A percentile compares a stretch with the other conserved stretches of the same genome.
Evolutionary conservation across 257 asterid genomes (phyloP).

Genomic region (Solanum commersonii): DNA sequence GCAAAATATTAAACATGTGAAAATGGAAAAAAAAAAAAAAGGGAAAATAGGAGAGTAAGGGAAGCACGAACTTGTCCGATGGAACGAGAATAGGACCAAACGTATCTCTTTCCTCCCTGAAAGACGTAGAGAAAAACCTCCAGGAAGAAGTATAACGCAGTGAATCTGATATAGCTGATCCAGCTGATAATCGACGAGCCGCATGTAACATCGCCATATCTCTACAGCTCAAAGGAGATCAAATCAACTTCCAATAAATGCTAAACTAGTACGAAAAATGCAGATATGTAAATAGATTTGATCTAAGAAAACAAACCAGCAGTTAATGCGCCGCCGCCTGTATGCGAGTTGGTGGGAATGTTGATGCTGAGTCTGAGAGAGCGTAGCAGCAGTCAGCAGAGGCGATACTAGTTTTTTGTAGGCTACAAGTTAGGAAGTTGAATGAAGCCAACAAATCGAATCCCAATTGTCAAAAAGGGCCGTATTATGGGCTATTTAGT

Average conservation of each 20-base stretch:
- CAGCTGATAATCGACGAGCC: constrained; percentile 45
- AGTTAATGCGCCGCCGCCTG: neutral
- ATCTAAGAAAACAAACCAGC: neutral
- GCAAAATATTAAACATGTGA: neutral
- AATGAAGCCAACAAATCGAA: neutral
- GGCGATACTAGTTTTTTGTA: neutral
- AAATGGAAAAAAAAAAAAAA: neutral
- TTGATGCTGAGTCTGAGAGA: neutral
- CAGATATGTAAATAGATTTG: neutral
- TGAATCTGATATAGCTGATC: constrained; percentile 14
- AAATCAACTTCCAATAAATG: neutral
- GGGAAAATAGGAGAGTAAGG: neutral
- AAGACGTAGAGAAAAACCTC: constrained; percentile 55
- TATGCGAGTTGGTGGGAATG: neutral
- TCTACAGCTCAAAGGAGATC: neutral
- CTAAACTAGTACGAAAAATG: neutral
- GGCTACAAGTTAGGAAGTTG: neutral
- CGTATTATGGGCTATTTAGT: neutral
- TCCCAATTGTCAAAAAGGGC: neutral
- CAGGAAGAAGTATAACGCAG: constrained; percentile 23
- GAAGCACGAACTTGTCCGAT: constrained; percentile 43
- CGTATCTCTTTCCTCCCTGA: constrained; percentile 83
- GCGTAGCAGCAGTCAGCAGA: neutral
- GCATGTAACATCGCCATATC: constrained; percentile 48
- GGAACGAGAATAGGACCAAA: constrained; percentile 94